Base-by-base conservation (phyloP, 306 rosid genomes). In the Lupinus albus region DNA sequence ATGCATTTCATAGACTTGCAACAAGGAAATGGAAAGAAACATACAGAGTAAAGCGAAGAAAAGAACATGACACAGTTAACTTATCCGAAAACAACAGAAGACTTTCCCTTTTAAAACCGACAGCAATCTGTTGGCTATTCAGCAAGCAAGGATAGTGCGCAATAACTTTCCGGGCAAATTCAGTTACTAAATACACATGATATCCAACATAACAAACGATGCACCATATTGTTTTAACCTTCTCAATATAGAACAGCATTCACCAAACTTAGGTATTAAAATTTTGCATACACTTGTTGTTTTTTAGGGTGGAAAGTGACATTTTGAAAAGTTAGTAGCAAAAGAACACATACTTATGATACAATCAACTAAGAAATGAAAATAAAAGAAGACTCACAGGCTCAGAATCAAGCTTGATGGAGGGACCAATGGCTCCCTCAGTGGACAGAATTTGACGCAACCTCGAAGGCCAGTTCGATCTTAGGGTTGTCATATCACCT, bases 391-490 rank as follows among this genome's bases (percentile, higher is more conserved):
- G 6, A 84, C 97, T 85, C 44, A 94, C 99, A 1, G 97, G 85
- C 82, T 94, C 97, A 3, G 99, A 77, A 67, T 91, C 96, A 61
- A 90, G 79, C 66, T 88, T 94, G 67, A 86, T 44, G 35, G 99
- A 88, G 33, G 99, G 95, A 15, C 94, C 99, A 46, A 84, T 80
- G 61, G 85, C 83, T 53, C 96, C 91, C 72, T 94, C 99, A 72
- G 76, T 86, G 4, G 96, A 86, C 16, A 94, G 81, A 67, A 94
- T 89, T 65, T 90, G 96, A 64, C 99, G 91, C 76, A 94, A 79
- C 95, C 99, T 80, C 67, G 97, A 91, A 17, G 99, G 97, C 91
- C 89, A 88, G 82, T 86, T 91, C 70, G 99, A 88, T 85, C 96
- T 79, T 64, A 80, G 80, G 73, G 97, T 76, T 70, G 91, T 68